Base-by-base conservation (phyloP, 768 basidiomycete species). In the Nidularia sp. region DNA sequence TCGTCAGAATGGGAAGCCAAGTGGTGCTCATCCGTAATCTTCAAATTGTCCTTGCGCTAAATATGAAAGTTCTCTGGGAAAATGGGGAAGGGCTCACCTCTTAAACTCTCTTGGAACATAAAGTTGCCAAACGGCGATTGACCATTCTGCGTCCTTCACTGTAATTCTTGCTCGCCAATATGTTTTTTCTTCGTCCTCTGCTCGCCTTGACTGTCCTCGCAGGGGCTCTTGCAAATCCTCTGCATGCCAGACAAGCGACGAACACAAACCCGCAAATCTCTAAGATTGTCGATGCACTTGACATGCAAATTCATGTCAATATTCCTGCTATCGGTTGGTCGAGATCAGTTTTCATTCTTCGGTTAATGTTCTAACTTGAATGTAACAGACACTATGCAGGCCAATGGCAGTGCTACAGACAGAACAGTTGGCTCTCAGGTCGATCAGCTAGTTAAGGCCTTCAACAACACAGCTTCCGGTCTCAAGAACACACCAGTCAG, bases 221-320 rank as follows among this genome's bases (percentile, higher is more conserved):
- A 29, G 52, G 61, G 36, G 65, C 55, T 29, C 53, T 67, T 42
- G 70, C 69, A 36, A 65, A 62, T 48, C 62, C 62, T 34, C 60
- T 71, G 50, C 34, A 47, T 36, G 42, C 56, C 41, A 65, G 69
- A 50, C 69, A 70, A 57, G 41, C 62, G 34, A 62, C 65, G 22
- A 71, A 70, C 55, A 71, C 68, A 45, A 70, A 70, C 44, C 41
- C 57, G 13, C 61, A 59, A 5, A 69, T 71, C 51, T 50, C 54
- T 29, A 47, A 55, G 25, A 60, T 64, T 32, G 52, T 72, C 53
- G 63, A 63, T 46, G 34, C n/a, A 2, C 61, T 72, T 34, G 61
- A 64, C n/a, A 33, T 51, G 13, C 43, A 32, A 25, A 51, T 64
- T 29, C 67, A 61, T 49, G 33, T 56, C 22, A 53, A 49, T 32